Evolutionary conservation across 805 yeast species (phyloP).

Genomic region (Tetrapisispora arboricola): DNA sequence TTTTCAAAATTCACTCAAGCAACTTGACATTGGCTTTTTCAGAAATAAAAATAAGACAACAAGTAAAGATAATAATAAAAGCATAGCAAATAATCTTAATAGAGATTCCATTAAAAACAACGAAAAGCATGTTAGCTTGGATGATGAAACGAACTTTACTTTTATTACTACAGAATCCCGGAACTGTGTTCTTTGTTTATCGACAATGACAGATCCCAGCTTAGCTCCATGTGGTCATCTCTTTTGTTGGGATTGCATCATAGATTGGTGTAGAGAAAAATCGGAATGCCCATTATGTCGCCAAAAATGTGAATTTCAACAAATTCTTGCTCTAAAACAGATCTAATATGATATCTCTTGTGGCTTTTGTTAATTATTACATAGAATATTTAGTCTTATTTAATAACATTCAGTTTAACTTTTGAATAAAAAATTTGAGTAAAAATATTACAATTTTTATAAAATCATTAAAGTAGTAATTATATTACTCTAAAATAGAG

Average conservation of each 20-base stretch:
- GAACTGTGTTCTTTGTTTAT: slow-evolving; percentile 75
- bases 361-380: too few relatives aligned
- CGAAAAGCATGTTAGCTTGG: slow-evolving; percentile 35
- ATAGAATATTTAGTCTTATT: too few relatives aligned
- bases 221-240: slow-evolving; percentile 86
- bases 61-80: too few relatives aligned
- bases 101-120: slow-evolving; percentile 5
- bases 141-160: slow-evolving; percentile 47
- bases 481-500: too few relatives aligned
- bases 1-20: background rate
- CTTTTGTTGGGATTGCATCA: slow-evolving; percentile 86
- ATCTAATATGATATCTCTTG: too few relatives aligned
- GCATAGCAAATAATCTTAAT: too few relatives aligned
- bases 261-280: slow-evolving; percentile 79
- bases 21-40: background rate
- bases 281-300: slow-evolving; percentile 91
- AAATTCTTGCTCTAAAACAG: slow-evolving; percentile 39
- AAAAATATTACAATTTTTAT: too few relatives aligned
- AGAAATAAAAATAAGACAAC: background rate
- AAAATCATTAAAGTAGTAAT: too few relatives aligned
- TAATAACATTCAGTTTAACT: too few relatives aligned
- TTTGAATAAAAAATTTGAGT: too few relatives aligned
- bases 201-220: slow-evolving; percentile 71
- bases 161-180: slow-evolving; percentile 65
- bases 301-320: slow-evolving; percentile 38